Base-by-base conservation (phyloP, 2,329 filamentous ascomycete genomes). In the Stagonosporopsis tanaceti region DNA sequence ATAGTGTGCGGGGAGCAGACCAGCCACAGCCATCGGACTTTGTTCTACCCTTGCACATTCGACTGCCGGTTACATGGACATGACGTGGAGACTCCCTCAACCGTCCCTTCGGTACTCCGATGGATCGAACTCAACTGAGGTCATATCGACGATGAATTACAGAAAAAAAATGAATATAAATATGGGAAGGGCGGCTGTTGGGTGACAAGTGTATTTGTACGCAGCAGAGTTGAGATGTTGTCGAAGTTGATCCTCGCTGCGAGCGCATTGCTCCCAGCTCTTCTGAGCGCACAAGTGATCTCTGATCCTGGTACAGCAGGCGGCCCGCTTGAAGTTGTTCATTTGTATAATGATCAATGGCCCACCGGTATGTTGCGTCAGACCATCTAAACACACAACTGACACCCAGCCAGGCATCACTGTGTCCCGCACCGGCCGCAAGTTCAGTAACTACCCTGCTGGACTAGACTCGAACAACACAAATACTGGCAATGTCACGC, bases 271-370 rank as follows among this genome's bases (percentile, higher is more conserved):
- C 44, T 66, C 15, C 52, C 62, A 28, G 50, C 45, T 6, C 54
- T 66, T 1, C 63, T 57, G 8, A 47, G 39, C 30, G 62, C 63
- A 27, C 64, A 71, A 25, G 38, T 69, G 14, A 50, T 60, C n/a
- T 59, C 51, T 22, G 79, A 81, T 62, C 70, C 76, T 20, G 73
- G 74, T 15, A 59, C 67, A 12, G 69, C 72, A 17, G 82, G 81
- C 1, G 80, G 81, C 12, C 58, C 75, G 14, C 70, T 83, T 6
- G 82, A 85, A 57, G 58, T 82, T 27, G 77, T 80, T 0, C 82
- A 85, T 68, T 69, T 82, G 9, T 85, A 83, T 61, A 78, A 82
- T 50, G 80, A 82, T 62, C 76, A 84, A 64, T 84, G 78, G 76
- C 80, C 73, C 15, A 81, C 80, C 28, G 77, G 77, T 61, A 52